Percentiles rank a stretch among this genome's conserved stretches.
phyloP scores from a whole-genome alignment of 2,329 filamentous ascomycete genomes.

The Huntiella omanensis region DNA sequence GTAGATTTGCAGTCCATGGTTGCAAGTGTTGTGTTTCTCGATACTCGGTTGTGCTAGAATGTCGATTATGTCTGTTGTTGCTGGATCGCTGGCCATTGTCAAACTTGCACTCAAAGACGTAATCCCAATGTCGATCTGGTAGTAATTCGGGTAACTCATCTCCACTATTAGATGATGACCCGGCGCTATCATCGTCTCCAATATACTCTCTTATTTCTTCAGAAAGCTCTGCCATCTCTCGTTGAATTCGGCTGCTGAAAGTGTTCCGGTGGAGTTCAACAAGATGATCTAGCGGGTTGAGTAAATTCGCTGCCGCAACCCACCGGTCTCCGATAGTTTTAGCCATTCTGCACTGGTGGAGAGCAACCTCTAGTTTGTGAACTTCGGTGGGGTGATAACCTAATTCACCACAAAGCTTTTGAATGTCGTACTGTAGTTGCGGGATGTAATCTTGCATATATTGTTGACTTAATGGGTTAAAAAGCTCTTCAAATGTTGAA shows the following conservation, averaged over 20 bases:
- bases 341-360: background rate
- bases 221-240: background rate
- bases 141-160: slow-evolving; percentile 1
- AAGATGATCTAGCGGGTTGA: slow-evolving; percentile 1
- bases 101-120: background rate
- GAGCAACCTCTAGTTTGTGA: background rate
- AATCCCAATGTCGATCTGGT: slow-evolving; percentile 5
- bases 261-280: slow-evolving; percentile 1
- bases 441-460: no score
- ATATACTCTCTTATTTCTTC: slow-evolving; percentile 1
- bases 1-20: slow-evolving; percentile 6
- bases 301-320: background rate
- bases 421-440: no score
- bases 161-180: background rate
- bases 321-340: background rate
- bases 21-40: slow-evolving; percentile 4
- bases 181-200: background rate
- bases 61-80: no score
- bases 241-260: background rate
- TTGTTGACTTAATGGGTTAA: background rate
- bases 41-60: background rate
- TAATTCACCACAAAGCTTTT: no score
- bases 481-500: slow-evolving; percentile 5
- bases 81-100: no score
- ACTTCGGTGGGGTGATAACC: background rate